Conservation (phyloP, 495 filamentous ascomycete genomes). For the Peziza echinospora region DNA sequence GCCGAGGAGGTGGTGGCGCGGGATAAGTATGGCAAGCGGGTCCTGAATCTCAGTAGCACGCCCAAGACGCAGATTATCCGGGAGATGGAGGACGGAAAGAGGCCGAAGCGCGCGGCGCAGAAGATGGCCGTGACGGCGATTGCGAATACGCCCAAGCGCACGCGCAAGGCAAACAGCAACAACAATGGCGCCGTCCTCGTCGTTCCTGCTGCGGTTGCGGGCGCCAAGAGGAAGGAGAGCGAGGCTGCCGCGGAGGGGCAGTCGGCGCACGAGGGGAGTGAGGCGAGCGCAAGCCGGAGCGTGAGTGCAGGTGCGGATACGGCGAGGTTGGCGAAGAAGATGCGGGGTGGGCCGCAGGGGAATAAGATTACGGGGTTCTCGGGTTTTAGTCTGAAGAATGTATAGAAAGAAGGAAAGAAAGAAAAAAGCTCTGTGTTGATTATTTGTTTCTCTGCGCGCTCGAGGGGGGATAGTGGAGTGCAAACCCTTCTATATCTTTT, state of each 20-base stretch:
- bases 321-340: neutral
- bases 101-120: neutral
- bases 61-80: too few relatives aligned
- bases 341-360: neutral
- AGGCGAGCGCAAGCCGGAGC: neutral
- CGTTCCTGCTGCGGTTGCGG: neutral
- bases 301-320: neutral
- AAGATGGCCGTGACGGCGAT: neutral
- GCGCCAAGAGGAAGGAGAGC: neutral
- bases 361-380: neutral
- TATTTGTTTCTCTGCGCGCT: too few relatives aligned
- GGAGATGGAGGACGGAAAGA: neutral
- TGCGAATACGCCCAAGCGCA: neutral
- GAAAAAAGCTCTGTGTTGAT: too few relatives aligned
- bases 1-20: neutral
- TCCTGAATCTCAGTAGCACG: too few relatives aligned
- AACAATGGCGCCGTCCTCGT: too few relatives aligned
- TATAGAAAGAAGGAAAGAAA: too few relatives aligned
- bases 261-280: neutral
- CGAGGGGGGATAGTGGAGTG: too few relatives aligned
- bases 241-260: neutral
- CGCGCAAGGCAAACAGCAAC: neutral
- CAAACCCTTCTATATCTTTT: too few relatives aligned
- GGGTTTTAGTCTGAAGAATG: too few relatives aligned
- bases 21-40: too few relatives aligned